Evolutionary conservation across 352 stramenopile genomes (phyloP), one percentile per base, ranked within the genome.

Genomic region (Phytopythium helicoides): DNA sequence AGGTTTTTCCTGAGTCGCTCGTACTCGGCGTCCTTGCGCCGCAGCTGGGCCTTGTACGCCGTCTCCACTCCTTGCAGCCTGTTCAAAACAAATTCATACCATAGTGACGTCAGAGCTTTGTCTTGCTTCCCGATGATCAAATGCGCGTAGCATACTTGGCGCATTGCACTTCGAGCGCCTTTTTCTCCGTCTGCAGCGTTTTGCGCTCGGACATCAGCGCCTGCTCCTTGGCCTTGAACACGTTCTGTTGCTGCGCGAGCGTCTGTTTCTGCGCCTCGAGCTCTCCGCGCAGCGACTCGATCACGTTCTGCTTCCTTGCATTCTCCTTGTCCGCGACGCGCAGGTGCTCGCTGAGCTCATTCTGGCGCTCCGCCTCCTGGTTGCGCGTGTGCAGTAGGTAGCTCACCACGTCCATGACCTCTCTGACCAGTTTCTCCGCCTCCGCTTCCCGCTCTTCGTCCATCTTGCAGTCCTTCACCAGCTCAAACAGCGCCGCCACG

Each of bases 21-120:
- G 60, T 92, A 91, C 33, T 89, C 75, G 31, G 81, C 66, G 56
- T 93, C 83, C 51, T 89, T 90, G 34, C 71, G 73, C 21, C 81
- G 70, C 49, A 93, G 28, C 42, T 93, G 79, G 5, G 83, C 73
- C 42, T 89, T 91, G 52, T 74, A 91, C 8, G 74, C 75, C 25
- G 79, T 87, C 56, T 91, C 80, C 6, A 89, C 71, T 8, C 82
- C 81, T 60, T 91, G 80, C 47, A 93, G 51, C 31, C 74, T 83
- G 42, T 50, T 31, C 28, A 9, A 33, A 33, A 33, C 5, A 33
- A 9, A 33, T n/a, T n/a, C n/a, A n/a, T n/a, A n/a, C n/a, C n/a
- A n/a, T n/a, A n/a, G n/a, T n/a, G n/a, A n/a, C n/a, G n/a, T n/a
- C n/a, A n/a, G n/a, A n/a, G n/a, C n/a, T n/a, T n/a, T n/a, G n/a